These are phyloP conservation scores for Lodderomyces jiufengensis DNA, from an alignment of 1,139 yeast species.

Conservation along the genomic window DNA sequence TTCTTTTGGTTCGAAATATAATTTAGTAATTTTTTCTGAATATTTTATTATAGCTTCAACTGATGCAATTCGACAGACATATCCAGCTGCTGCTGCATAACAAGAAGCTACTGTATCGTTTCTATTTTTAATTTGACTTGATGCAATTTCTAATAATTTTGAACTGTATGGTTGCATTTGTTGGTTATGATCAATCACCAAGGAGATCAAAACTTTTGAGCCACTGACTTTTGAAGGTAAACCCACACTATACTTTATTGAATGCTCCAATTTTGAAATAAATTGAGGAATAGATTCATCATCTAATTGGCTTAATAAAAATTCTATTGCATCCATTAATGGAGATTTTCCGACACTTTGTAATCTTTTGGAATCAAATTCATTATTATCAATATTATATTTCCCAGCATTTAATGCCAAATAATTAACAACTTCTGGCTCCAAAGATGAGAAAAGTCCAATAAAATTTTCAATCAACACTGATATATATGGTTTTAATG, in stretches of 20 bases:
- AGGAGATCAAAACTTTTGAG: conserved; percentile 65
- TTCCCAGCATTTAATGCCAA: conserved; percentile 85
- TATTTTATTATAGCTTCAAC: conserved; percentile 53
- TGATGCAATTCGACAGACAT: conserved; percentile 63
- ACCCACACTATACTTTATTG: conserved; percentile 73
- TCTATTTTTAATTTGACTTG: conserved; percentile 60
- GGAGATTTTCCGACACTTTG: conserved; percentile 80
- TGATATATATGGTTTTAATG: conserved; percentile 68
- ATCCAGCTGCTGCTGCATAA: conserved; percentile 80
- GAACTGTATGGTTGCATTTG: conserved; percentile 61
- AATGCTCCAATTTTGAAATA: conserved; percentile 42
- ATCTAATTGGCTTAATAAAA: conserved; percentile 57
- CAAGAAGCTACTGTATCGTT: conserved; percentile 73
- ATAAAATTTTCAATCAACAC: conserved; percentile 66
- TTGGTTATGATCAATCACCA: conserved; percentile 57
- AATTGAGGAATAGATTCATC: conserved; percentile 50
- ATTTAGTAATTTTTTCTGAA: conserved; percentile 45
- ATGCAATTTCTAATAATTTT: conserved; percentile 53
- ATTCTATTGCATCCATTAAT: conserved; percentile 83
- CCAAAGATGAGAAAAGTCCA: conserved; percentile 76
- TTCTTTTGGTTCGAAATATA: conserved; percentile 61
- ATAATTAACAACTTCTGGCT: conserved; percentile 87
- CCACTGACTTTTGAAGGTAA: conserved; percentile 90
- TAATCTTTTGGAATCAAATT: conserved; percentile 74
- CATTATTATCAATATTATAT: conserved; percentile 67